Evolutionary conservation across 2,329 filamentous ascomycete genomes (phyloP).

Genomic region (Thelonectria olida): DNA sequence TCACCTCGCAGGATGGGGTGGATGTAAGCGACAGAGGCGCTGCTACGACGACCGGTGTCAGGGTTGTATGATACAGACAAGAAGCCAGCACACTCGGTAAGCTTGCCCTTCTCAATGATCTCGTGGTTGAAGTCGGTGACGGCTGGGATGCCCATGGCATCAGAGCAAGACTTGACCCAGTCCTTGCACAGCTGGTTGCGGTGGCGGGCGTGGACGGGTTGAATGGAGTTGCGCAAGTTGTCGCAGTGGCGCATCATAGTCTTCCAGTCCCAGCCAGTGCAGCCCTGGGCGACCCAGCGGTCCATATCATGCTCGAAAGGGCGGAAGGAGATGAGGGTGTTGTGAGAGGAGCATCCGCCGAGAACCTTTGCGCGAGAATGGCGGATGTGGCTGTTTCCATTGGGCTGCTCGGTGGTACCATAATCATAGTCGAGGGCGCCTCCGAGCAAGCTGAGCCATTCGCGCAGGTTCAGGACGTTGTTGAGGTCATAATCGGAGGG

Average conservation of each 20-base stretch:
- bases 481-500: slow-evolving; percentile 91
- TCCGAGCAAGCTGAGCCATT: slow-evolving; percentile 86
- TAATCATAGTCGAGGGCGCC: slow-evolving; percentile 94
- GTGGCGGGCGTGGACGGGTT: slow-evolving; percentile 86
- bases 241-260: slow-evolving; percentile 84
- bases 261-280: slow-evolving; percentile 86
- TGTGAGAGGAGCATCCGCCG: slow-evolving; percentile 92
- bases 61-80: slow-evolving; percentile 93
- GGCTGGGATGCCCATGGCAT: slow-evolving; percentile 81
- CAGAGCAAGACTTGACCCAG: slow-evolving; percentile 85
- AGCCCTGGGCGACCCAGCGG: slow-evolving; percentile 84
- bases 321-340: slow-evolving; percentile 92
- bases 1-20: slow-evolving; percentile 88
- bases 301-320: slow-evolving; percentile 90
- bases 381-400: slow-evolving; percentile 89
- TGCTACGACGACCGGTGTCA: slow-evolving; percentile 84
- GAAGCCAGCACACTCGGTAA: slow-evolving; percentile 85
- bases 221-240: slow-evolving; percentile 88
- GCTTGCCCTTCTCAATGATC: slow-evolving; percentile 76
- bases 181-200: slow-evolving; percentile 92
- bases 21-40: slow-evolving; percentile 90
- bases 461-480: slow-evolving; percentile 83
- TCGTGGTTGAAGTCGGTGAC: slow-evolving; percentile 88
- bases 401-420: slow-evolving; percentile 87
- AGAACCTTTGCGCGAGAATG: slow-evolving; percentile 93